Evolutionary conservation across 495 filamentous ascomycete genomes (phyloP).

Genomic region (Neurospora sp.): DNA sequence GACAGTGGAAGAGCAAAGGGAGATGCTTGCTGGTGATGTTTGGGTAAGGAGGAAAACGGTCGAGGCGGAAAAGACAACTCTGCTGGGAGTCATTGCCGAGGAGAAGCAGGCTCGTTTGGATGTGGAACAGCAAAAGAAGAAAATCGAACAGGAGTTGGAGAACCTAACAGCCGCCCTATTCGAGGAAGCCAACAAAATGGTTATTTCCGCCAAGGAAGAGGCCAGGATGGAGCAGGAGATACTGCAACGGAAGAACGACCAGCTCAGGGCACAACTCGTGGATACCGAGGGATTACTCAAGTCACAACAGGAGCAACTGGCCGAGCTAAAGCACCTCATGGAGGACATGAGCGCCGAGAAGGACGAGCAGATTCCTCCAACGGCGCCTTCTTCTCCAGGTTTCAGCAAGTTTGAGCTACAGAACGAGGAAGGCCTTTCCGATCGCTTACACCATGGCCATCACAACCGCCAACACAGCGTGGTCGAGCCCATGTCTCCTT

Average conservation of each 20-base stretch:
- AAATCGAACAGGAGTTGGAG: conserved; percentile 74
- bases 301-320: conserved; percentile 87
- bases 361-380: conserved; percentile 54
- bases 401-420: conserved; percentile 36
- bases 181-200: conserved; percentile 96
- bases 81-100: conserved; percentile 39
- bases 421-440: conserved; percentile 23
- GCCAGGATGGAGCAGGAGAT: conserved; percentile 25
- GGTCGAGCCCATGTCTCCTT: conserved; percentile 53
- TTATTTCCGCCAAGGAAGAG: conserved; percentile 48
- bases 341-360: conserved; percentile 69
- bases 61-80: conserved; percentile 31
- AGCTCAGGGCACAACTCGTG: conserved; percentile 39
- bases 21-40: conserved; percentile 57
- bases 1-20: conserved; percentile 32
- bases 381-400: conserved; percentile 55
- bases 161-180: conserved; percentile 81
- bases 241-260: conserved; percentile 26
- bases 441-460: conserved; percentile 33
- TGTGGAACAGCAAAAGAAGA: conserved; percentile 57
- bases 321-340: conserved; percentile 84
- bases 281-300: conserved; percentile 70
- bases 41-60: conserved; percentile 49
- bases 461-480: conserved; percentile 31
- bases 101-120: conserved; percentile 60